Base-by-base conservation (phyloP, 2,329 filamentous ascomycete species). In the Ophiocordyceps camponoti-leonardi region DNA sequence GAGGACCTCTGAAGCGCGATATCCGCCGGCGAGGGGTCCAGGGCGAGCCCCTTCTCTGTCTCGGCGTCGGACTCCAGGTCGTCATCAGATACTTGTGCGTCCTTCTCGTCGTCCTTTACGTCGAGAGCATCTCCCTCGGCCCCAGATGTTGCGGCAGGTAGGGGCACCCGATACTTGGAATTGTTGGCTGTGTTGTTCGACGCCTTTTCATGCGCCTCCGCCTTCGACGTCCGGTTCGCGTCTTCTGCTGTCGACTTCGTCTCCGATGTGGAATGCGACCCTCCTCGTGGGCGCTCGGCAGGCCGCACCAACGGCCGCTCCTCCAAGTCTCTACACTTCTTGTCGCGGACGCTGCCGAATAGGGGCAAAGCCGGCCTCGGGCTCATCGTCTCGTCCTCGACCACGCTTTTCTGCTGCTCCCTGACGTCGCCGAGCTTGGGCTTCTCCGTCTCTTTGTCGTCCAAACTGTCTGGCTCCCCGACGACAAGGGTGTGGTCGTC, bases 261-360 rank as follows among this genome's bases (percentile, higher is more conserved):
- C 10, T 16, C 42, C 2, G 35, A 4, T 10, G 14, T 37, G 8
- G 41, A 14, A 16, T 39, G 35, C 31, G 59, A 55, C 13, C n/a
- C 13, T 14, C 44, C 61, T 52, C 2, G 55, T 48, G 26, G n/a
- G n/a, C 58, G 53, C 31, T 72, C 69, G 6, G 61, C 51, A 7
- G 77, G 76, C 26, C 74, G 68, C 35, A 80, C 74, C 42, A 80
- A 62, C 0, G 73, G 68, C 2, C 77, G 67, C 53, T 80, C 81
- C 37, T 71, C 64, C 1, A 62, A 53, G 44, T 76, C 70, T 37
- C 64, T 69, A 8, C 62, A 56, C 51, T 77, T 78, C 59, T 74
- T 77, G 26, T 79, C 76, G 20, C 81, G 71, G 20, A 88, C 69
- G 54, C 83, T 87, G 18, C 83, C 83, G 58, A 88, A 88, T 1